Base-by-base conservation (phyloP, 1,284 basidiomycete species). In the Psilocybe mexicana region DNA sequence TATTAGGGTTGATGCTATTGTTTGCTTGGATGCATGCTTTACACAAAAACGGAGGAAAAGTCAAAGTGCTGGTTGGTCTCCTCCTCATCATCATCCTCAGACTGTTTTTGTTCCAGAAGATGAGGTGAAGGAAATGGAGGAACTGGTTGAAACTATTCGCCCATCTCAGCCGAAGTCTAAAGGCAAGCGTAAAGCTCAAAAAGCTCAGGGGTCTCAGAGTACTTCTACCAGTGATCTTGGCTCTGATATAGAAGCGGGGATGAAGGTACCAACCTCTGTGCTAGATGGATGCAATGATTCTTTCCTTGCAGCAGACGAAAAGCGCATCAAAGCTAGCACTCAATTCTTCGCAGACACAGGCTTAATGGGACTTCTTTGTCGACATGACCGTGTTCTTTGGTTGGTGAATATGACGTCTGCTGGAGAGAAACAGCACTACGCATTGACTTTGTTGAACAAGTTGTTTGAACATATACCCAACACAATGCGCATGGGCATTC, bases 231-330 rank as follows among this genome's bases (percentile, higher is more conserved):
- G n/a, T n/a, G 30, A 33, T 33, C 30, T 8, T 4, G 30, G 30
- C 30, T 4, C 3, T 33, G 30, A 33, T 8, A 33, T 8, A 3
- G 30, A 33, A 8, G 5, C 30, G 8, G 30, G 30, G 26, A 14
- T 44, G 7, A 44, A 42, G 8, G 38, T 72, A 3, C 67, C 69
- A 4, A 62, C 50, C 4, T 66, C 69, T 24, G 68, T 67, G 1
- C 58, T 74, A 10, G 38, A 55, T 46, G 47, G 46, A 25, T 76
- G 74, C 59, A 53, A 68, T 6, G 64, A 69, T 3, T 71, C 69
- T 1, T 76, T 75, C 57, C 62, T 54, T 2, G 74, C 74, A 25
- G 74, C 73, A 6, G 67, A 76, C 55, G 66, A 68, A 45, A 63
- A 60, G 24, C 46, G 63, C 1, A 44, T 64, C 43, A 74, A 73